Base-by-base conservation (phyloP, 129 eudicot species). In the Chrysanthemum makinoi region DNA sequence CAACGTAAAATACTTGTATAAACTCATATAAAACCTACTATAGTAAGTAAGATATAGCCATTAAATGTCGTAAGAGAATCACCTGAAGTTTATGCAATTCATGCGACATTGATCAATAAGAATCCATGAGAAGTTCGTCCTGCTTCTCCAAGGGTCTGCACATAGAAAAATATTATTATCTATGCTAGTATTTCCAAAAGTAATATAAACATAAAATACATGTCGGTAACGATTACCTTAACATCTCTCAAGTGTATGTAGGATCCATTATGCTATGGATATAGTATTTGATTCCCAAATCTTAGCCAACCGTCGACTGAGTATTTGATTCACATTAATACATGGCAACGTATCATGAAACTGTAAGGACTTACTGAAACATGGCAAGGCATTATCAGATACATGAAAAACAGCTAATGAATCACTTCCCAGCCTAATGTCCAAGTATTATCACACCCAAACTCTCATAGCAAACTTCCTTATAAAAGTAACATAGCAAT, bases 41-140 rank as follows among this genome's bases (percentile, higher is more conserved):
- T 22, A 0, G 24, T 22, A 22, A 28, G 33, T 3, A 28, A 28
- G 33, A 28, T 28, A 28, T 28, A 28, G 33, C 33, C 33, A 28
- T 28, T 28, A 28, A 28, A 70, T 17, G 14, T 70, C 43, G 33
- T 28, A 39, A 28, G 24, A 22, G 24, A 22, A 22, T 22, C 24
- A 76, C 97, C 91, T 85, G 86, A 68, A 91, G 96, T 72, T 75
- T 86, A 62, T 82, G 89, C 84, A 91, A 54, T 69, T 88, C 96
- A 43, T 82, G 84, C 14, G 90, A 70, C 94, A 91, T 86, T 56
- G 86, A 86, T 68, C 85, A 79, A 44, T 88, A 79, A 26, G 97
- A 80, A 51, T 91, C 88, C 85, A 80, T 78, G 4, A 91, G 80
- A 43, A 86, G 86, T 78, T 88, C 90, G 62, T 80, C 60, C 82